Percentiles rank a stretch among this genome's conserved stretches.
phyloP scores from a whole-genome alignment of 2,329 filamentous ascomycete genomes.

The Xenoacremonium recifei region DNA sequence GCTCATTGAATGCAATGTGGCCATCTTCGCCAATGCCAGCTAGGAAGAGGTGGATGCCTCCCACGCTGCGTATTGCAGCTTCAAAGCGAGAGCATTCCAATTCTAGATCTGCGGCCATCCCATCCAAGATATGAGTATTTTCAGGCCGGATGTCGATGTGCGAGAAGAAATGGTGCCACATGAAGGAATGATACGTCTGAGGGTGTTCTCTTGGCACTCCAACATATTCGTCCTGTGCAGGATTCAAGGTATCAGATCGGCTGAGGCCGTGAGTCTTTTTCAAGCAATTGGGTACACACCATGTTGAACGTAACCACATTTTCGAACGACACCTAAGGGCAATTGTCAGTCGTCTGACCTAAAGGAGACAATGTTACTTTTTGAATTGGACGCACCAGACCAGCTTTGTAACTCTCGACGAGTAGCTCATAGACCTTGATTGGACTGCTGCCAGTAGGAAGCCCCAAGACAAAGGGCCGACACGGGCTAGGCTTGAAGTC shows the following conservation, averaged over 20 bases:
- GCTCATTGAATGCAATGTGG: constrained; percentile 90
- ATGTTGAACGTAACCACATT: constrained; percentile 93
- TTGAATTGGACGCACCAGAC: constrained; percentile 47
- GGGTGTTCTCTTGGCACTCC: constrained; percentile 79
- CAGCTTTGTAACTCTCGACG: constrained; percentile 68
- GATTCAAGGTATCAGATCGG: too few relatives aligned
- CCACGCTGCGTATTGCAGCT: constrained; percentile 68
- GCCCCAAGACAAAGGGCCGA: constrained; percentile 77
- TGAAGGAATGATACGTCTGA: constrained; percentile 86
- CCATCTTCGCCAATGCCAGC: constrained; percentile 86
- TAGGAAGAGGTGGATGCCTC: constrained; percentile 83
- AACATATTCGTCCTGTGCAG: constrained; percentile 78
- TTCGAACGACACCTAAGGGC: constrained; percentile 70
- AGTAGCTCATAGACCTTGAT: constrained; percentile 75
- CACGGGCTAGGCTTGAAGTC: constrained; percentile 69
- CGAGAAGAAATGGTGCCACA: constrained; percentile 91
- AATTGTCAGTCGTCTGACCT: constrained; percentile 1
- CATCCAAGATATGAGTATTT: constrained; percentile 83
- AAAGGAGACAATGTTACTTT: background rate
- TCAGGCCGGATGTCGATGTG: constrained; percentile 77
- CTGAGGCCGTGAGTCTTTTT: too few relatives aligned
- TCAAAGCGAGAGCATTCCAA: constrained; percentile 80
- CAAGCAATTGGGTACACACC: constrained; percentile 36
- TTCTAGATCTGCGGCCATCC: constrained; percentile 72
- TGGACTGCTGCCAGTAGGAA: constrained; percentile 81